A percentile compares a stretch with the other conserved stretches of the same genome.
These are phyloP conservation scores for Nelumbo lutea DNA, from an alignment of 164 flowering plant species.

Conservation along the genomic window DNA sequence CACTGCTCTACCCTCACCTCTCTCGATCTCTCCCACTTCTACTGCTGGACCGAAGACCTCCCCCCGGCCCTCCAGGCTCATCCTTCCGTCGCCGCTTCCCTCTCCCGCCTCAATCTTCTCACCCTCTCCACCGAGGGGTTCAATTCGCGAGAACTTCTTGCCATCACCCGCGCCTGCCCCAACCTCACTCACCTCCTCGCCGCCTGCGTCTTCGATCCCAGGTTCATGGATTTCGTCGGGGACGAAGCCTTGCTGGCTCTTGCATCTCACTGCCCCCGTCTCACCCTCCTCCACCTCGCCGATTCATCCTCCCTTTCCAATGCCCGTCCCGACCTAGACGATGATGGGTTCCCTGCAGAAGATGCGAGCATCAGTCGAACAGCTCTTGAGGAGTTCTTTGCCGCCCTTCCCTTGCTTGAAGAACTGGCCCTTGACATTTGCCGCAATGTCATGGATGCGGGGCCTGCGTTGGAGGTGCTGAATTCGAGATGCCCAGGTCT, in stretches of 20 bases:
- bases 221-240: constrained; percentile 67
- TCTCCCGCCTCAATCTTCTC: constrained; percentile 44
- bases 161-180: constrained; percentile 51
- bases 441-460: constrained; percentile 60
- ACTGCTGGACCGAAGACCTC: constrained; percentile 86
- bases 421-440: constrained; percentile 68
- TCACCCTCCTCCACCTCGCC: constrained; percentile 54
- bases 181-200: constrained; percentile 43
- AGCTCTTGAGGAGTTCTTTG: constrained; percentile 45
- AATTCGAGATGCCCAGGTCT: constrained; percentile 48
- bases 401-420: constrained; percentile 48
- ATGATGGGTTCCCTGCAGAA: constrained; percentile 37
- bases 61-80: constrained; percentile 46
- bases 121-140: constrained; percentile 65
- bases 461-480: constrained; percentile 54
- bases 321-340: constrained; percentile 32
- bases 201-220: constrained; percentile 73
- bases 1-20: constrained; percentile 26
- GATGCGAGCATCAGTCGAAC: constrained; percentile 50
- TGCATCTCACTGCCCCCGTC: constrained; percentile 44
- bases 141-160: constrained; percentile 51
- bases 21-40: constrained; percentile 69
- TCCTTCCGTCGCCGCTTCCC: constrained; percentile 27
- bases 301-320: constrained; percentile 45
- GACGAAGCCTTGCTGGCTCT: constrained; percentile 56